A percentile compares a stretch with the other conserved stretches of the same genome.
Conservation (phyloP, 2,329 filamentous ascomycete genomes). For the Pseudogymnoascus sp. region DNA sequence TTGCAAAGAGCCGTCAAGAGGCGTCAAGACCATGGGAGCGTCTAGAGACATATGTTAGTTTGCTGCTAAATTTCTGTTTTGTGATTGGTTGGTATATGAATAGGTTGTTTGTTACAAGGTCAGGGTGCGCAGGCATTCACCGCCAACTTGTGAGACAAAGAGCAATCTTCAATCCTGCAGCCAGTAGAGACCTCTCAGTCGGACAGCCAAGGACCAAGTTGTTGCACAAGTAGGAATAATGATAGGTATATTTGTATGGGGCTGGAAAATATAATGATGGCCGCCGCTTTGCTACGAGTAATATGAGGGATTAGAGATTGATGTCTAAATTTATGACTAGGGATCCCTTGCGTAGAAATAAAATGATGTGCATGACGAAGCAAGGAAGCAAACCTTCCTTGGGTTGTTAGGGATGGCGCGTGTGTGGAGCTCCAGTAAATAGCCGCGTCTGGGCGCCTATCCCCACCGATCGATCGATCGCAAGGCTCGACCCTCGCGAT, state of each 20-base stretch:
- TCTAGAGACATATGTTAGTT: background rate
- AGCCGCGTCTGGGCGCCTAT: background rate
- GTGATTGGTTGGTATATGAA: background rate
- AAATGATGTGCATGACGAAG: background rate
- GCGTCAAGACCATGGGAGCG: background rate
- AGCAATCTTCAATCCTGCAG: slow-evolving; percentile 2
- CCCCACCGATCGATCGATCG: slow-evolving; percentile 3
- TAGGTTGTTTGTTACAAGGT: slow-evolving; percentile 5
- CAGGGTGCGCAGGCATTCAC: background rate
- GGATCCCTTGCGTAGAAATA: background rate
- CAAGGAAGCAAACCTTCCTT: background rate
- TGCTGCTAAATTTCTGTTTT: background rate
- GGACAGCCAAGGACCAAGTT: background rate
- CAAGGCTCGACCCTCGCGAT: background rate
- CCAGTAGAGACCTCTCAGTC: background rate
- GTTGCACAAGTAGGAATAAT: background rate
- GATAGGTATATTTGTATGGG: background rate
- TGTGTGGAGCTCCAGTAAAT: background rate
- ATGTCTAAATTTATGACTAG: background rate
- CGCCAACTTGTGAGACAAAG: background rate
- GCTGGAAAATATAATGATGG: background rate
- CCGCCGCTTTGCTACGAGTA: background rate
- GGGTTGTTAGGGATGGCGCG: background rate
- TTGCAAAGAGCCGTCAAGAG: background rate
- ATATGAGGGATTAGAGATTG: background rate